Base-by-base conservation (phyloP, 176 grass and related monocot species). In the Saccharum officinarum region DNA sequence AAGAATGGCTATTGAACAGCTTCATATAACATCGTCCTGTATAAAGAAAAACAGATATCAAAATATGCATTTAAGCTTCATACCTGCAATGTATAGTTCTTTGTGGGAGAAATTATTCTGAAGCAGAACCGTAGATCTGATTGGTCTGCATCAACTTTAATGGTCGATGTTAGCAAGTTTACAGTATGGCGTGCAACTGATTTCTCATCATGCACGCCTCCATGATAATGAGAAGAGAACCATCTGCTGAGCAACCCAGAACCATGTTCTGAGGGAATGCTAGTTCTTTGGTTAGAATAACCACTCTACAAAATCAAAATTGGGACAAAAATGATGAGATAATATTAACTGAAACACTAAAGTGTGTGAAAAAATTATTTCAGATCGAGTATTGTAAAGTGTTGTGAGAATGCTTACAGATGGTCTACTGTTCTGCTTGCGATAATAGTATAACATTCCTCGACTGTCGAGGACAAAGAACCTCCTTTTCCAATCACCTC, bases 201-300 rank as follows among this genome's bases (percentile, higher is more conserved):
- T 74, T 99, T 99, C 77, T 99, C 97, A 84, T 99, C 94, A 80
- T 97, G 94, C 71, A 97, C 92, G 13, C 92, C 92, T 59, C 93
- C 93, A 80, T 99, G 97, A 81, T 97, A 99, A 82, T 99, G 94
- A 78, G 97, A 99, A 81, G 97, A 97, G 82, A 99, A 97, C 97
- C 97, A 97, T 83, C 97, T 84, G 88, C 94, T 92, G 54, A 99
- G 94, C 84, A 99, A 80, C 55, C 93, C 93, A 85, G 94, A 91
- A 63, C 96, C 91, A 92, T 99, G 94, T 79, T 99, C 97, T 0
- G 86, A 80, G 1, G 93, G 94, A 49, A 76, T 82, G 25, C 88
- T 91, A 78, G 67, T 84, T 89, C 94, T 88, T 86, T 94, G 94
- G 73, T 80, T 97, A 34, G 97, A 68, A 90, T 92, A 92, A 62